phyloP scores from a whole-genome alignment of 2,329 filamentous ascomycete species.

The Diaporthe citrichinensis region DNA sequence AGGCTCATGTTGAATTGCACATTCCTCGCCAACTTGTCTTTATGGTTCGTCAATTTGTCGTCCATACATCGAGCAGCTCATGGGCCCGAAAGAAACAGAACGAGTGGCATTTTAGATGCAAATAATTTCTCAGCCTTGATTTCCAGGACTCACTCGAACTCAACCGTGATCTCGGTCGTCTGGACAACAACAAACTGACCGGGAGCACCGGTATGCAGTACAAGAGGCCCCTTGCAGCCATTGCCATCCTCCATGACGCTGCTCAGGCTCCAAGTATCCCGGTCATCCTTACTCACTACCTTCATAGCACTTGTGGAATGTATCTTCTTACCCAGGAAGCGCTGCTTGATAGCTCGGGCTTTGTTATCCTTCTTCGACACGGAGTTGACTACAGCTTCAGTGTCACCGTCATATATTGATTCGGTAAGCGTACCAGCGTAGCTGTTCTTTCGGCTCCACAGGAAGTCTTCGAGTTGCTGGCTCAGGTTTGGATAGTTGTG shows the following conservation, averaged over 20 bases:
- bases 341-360: neutral
- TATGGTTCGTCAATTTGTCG: too few relatives aligned
- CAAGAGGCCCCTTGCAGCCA: neutral
- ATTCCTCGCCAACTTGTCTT: too few relatives aligned
- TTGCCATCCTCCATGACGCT: neutral
- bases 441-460: conserved; percentile 17
- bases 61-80: too few relatives aligned
- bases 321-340: neutral
- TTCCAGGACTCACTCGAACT: neutral
- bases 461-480: conserved; percentile 2
- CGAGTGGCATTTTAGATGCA: neutral
- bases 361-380: neutral
- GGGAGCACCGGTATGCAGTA: too few relatives aligned
- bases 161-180: conserved; percentile 8
- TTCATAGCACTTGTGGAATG: neutral
- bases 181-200: neutral
- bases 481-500: neutral
- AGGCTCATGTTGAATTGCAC: too few relatives aligned
- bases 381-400: neutral
- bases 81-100: too few relatives aligned
- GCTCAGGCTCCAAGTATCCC: neutral
- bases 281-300: fast-evolving
- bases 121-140: neutral
- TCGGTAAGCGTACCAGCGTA: neutral
- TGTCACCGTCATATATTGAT: neutral